These are phyloP conservation scores for Entomortierella beljakovae DNA, from an alignment of 192 early-diverging fungal species.

Conservation along the genomic window DNA sequence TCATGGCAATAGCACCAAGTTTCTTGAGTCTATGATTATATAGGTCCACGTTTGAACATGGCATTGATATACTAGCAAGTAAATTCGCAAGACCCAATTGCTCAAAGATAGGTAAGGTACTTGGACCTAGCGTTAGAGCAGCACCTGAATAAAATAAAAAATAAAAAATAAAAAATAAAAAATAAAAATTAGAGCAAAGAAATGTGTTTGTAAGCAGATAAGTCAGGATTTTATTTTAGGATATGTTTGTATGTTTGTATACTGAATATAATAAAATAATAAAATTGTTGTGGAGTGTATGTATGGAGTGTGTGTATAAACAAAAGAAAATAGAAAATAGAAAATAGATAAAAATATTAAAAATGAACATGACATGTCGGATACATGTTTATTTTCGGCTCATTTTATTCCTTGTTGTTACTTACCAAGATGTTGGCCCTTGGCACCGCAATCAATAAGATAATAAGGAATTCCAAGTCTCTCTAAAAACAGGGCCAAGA, in stretches of 20 bases:
- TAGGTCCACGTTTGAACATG: not conserved
- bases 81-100: slow-evolving; percentile 3
- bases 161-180: not conserved
- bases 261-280: no score
- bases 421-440: slow-evolving; percentile 14
- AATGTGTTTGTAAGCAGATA: no score
- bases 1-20: slow-evolving; percentile 1
- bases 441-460: not conserved
- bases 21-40: slow-evolving; percentile 14
- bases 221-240: no score
- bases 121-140: slow-evolving; percentile 9
- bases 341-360: not conserved
- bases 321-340: not conserved
- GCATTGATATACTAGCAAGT: slow-evolving; percentile 6
- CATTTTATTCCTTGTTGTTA: not conserved
- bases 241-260: no score
- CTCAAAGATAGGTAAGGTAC: slow-evolving; percentile 11
- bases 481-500: slow-evolving; percentile 12
- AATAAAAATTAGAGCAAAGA: not conserved
- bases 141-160: slow-evolving; percentile 10
- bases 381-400: no score
- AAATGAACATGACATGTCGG: no score
- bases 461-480: slow-evolving; percentile 10
- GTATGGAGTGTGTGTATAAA: no score
- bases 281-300: no score